phyloP scores from a whole-genome alignment of 768 basidiomycete species.

The Lenzites betulinus region DNA sequence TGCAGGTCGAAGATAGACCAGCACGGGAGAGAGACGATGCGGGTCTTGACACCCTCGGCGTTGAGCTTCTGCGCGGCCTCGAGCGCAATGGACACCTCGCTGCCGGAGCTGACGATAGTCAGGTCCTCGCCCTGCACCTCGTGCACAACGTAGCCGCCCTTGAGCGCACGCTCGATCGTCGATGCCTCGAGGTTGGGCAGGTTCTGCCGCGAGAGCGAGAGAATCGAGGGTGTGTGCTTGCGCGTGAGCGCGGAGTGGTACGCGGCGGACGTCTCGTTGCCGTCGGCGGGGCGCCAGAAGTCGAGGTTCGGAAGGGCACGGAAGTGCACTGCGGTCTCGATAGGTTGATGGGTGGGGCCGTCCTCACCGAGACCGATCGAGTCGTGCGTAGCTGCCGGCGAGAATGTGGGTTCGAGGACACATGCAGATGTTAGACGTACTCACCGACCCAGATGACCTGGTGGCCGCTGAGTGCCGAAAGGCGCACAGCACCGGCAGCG shows the following conservation, averaged over 20 bases:
- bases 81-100: constrained; percentile 85
- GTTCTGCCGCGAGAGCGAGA: constrained; percentile 86
- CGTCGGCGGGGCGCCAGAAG: constrained; percentile 93
- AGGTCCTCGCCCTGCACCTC: constrained; percentile 81
- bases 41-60: constrained; percentile 74
- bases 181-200: constrained; percentile 91
- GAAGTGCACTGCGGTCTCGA: constrained; percentile 85
- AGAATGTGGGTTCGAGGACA: neutral
- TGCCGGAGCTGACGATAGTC: constrained; percentile 87
- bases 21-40: constrained; percentile 88
- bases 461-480: constrained; percentile 86
- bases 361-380: constrained; percentile 93
- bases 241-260: constrained; percentile 81
- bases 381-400: constrained; percentile 79
- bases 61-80: constrained; percentile 84
- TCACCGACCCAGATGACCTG: constrained; percentile 92
- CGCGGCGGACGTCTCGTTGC: constrained; percentile 95
- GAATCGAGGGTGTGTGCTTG: constrained; percentile 76
- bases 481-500: constrained; percentile 88
- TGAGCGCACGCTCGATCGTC: constrained; percentile 77
- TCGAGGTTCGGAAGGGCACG: constrained; percentile 90
- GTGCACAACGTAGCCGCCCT: constrained; percentile 88
- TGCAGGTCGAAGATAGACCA: constrained; percentile 89
- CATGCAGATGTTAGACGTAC: constrained; percentile 32
- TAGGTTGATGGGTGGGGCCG: constrained; percentile 94